phyloP scores from a whole-genome alignment of 208 protist genomes.

The Wallacemonas rigidus region DNA sequence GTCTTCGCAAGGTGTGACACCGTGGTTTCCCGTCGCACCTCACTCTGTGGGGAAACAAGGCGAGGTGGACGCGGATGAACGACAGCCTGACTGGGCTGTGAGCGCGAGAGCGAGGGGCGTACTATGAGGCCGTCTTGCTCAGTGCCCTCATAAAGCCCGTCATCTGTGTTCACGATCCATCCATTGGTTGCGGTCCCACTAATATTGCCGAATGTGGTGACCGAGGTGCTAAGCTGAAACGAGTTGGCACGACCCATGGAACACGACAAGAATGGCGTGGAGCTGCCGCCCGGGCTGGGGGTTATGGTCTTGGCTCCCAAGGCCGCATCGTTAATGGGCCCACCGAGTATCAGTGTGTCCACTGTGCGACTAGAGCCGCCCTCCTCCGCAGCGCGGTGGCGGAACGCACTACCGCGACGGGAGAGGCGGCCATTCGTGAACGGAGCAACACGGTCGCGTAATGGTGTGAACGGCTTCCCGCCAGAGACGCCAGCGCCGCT shows the following conservation, averaged over 20 bases:
- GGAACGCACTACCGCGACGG: slow-evolving; percentile 1
- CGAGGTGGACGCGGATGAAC: neutral
- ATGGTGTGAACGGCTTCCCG: slow-evolving; percentile 1
- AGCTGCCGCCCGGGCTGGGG: slow-evolving; percentile 11
- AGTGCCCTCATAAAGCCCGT: neutral
- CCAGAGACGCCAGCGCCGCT: neutral
- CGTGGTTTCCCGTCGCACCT: neutral
- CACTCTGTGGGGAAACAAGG: neutral
- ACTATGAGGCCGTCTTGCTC: neutral
- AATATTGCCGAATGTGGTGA: neutral
- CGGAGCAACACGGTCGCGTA: neutral
- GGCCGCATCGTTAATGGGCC: neutral
- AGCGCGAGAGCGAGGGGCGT: neutral
- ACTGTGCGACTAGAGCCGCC: neutral
- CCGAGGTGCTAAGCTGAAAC: slow-evolving; percentile 8
- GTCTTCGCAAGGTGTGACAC: neutral
- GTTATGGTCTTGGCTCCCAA: neutral
- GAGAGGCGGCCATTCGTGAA: slow-evolving; percentile 7
- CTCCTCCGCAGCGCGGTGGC: neutral
- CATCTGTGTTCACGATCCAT: slow-evolving; percentile 7
- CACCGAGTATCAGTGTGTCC: too few relatives aligned
- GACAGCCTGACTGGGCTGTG: neutral
- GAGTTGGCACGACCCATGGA: slow-evolving; percentile 11
- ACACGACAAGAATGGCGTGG: slow-evolving; percentile 13
- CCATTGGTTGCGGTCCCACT: slow-evolving; percentile 4